Conservation (phyloP, 2,329 filamentous ascomycete species). For the Gnomoniopsis smithogilvyi region DNA sequence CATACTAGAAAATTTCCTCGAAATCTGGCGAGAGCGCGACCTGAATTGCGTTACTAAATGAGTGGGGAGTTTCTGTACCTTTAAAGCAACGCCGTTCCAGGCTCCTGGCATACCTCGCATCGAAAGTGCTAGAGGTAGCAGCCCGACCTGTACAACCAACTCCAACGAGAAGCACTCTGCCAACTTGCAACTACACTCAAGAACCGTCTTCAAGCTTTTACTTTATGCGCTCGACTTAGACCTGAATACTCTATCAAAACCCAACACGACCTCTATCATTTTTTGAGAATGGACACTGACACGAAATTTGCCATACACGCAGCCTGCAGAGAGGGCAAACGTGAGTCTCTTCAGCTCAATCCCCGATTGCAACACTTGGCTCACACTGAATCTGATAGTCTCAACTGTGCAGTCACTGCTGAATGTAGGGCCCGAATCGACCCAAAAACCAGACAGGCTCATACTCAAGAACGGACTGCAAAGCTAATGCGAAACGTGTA, state of each 20-base stretch:
- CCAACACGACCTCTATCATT: background rate
- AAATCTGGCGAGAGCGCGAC: no score
- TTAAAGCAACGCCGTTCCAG: no score
- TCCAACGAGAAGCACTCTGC: no score
- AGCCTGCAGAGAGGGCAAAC: slow-evolving; percentile 78
- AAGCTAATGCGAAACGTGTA: slow-evolving; percentile 30
- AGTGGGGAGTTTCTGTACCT: no score
- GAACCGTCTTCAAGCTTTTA: no score
- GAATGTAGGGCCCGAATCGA: slow-evolving; percentile 47
- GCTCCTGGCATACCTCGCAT: no score
- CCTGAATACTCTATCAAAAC: background rate
- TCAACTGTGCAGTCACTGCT: slow-evolving; percentile 71
- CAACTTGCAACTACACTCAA: no score
- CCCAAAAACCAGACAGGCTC: background rate
- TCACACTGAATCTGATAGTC: slow-evolving; percentile 45
- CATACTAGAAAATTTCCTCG: no score
- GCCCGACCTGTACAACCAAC: no score
- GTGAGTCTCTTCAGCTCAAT: slow-evolving; percentile 46
- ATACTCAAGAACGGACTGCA: background rate
- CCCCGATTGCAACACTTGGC: background rate
- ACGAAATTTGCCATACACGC: slow-evolving; percentile 82
- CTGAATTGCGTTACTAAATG: no score
- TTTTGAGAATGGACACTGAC: slow-evolving; percentile 29
- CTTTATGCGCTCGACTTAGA: background rate
- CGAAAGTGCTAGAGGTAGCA: no score